These are phyloP conservation scores for Apium graveolens DNA, from an alignment of 129 eudicot genomes.

Conservation along the genomic window DNA sequence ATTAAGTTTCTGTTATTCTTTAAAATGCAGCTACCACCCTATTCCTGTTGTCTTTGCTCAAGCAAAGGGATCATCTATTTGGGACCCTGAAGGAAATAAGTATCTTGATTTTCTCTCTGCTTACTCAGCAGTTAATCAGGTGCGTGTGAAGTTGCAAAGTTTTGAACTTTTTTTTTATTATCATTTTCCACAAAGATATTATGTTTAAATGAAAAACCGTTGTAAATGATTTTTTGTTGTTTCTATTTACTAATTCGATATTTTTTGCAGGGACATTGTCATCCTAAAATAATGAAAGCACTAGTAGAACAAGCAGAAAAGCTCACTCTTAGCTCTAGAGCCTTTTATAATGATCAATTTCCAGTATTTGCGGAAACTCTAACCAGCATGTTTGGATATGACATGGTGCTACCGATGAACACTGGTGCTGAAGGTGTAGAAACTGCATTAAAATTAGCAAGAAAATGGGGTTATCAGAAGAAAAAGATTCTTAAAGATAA, in stretches of 20 bases:
- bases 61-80: conserved; percentile 80
- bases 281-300: conserved; percentile 84
- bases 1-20: not conserved
- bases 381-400: conserved; percentile 82
- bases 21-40: conserved; percentile 75
- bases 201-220: not conserved
- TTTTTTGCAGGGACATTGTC: conserved; percentile 87
- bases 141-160: not conserved
- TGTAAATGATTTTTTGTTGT: not conserved
- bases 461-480: conserved; percentile 95
- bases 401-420: conserved; percentile 97
- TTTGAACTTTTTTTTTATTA: not conserved
- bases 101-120: conserved; percentile 95
- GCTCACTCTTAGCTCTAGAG: conserved; percentile 92
- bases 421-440: conserved; percentile 99
- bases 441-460: conserved; percentile 88
- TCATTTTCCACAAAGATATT: not conserved
- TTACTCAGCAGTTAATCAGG: conserved; percentile 99
- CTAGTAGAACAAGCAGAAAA: conserved; percentile 69
- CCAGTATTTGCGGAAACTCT: conserved; percentile 80
- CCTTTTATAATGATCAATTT: conserved; percentile 84
- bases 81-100: conserved; percentile 98
- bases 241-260: conserved; percentile 1
- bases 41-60: conserved; percentile 89
- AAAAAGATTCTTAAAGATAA: conserved; percentile 75